Evolutionary conservation across 2,329 filamentous ascomycete genomes (phyloP), one percentile per base, ranked within the genome.

Genomic region (Phialophora chinensis): DNA sequence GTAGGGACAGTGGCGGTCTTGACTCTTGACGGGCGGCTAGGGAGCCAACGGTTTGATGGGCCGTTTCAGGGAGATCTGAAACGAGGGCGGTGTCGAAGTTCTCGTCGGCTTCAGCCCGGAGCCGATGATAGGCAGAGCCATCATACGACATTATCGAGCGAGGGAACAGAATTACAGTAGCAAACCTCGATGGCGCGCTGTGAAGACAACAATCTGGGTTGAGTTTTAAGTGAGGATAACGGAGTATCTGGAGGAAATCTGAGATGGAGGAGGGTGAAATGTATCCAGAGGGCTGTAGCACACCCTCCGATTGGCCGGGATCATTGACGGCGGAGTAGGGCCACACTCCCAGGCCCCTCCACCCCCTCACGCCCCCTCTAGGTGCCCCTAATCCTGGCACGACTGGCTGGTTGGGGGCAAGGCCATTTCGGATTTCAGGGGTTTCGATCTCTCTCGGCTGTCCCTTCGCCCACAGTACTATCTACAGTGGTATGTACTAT

Each of bases 41-140:
- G 25, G 20, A 52, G 49, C 49, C 49, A 52, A 52, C 25, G 49
- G 49, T 52, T 52, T 52, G 49, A 29, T 12, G 20, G 20, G 49
- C 25, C 11, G 49, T 52, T 52, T 52, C 49, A 52, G 20, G 23
- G 25, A 25, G 49, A 52, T 52, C 49, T 52, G 49, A 52, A 52
- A 52, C 20, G 49, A 12, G 49, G n/a, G 49, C 10, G 23, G 49
- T n/a, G n/a, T 29, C 38, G 42, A 23, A 33, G 10, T 60, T 31
- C 29, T n/a, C 29, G 33, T 23, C 17, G 35, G 23, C 20, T 23
- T 27, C 11, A 29, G 20, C 23, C 49, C 49, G 20, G 49, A 27
- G 1, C 20, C 14, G 49, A 6, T 12, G 49, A 52, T 14, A 14
- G 20, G 49, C 38, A 29, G 23, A 14, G 8, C 27, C 12, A 23